Evolutionary conservation across 805 yeast genomes (phyloP), one percentile per base, ranked within the genome.

Genomic region (Pichia nakasei): DNA sequence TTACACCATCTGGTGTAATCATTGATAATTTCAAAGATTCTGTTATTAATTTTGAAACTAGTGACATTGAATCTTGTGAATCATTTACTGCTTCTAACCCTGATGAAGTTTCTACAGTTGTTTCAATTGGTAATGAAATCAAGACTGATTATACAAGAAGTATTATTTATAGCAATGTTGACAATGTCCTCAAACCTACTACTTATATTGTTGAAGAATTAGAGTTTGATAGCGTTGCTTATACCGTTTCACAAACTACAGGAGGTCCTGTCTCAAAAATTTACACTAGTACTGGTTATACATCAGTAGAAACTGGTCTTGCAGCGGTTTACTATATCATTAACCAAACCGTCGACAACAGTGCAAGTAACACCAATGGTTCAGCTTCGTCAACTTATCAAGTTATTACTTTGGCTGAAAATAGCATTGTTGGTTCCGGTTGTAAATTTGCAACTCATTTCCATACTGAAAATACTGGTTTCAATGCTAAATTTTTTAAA

Each of bases 291-390:
- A 11, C 9, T 17, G 13, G 21, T 6, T 41, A 35, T 19, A 17
- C 35, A 13, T 24, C 27, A 3, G 4, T 11, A 11, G 27, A 24
- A 35, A 43, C 58, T 37, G 65, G 65, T 31, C 57, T 57, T 12
- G 17, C 32, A 9, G 32, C 15, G 7, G 32, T 29, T 29, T 9
- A 7, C 15, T 9, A 5, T 19, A 34, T 24, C n/a, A 35, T 41
- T 35, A 20, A 7, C 4, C 29, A 35, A 22, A 22, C n/a, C 21
- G 31, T 33, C 22, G 22, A 15, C 9, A 17, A 13, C 18, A 9
- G 13, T 6, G 35, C 22, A 12, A 21, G 20, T 2, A 2, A 13
- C 18, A 7, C 41, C 8, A 3, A 13, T 32, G 9, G 33, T 21
- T 22, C 41, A 8, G 22, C 38, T 12, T 11, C 27, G 8, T 17